Conservation (phyloP, 78 protist species). For the Diacronema lutheri region DNA sequence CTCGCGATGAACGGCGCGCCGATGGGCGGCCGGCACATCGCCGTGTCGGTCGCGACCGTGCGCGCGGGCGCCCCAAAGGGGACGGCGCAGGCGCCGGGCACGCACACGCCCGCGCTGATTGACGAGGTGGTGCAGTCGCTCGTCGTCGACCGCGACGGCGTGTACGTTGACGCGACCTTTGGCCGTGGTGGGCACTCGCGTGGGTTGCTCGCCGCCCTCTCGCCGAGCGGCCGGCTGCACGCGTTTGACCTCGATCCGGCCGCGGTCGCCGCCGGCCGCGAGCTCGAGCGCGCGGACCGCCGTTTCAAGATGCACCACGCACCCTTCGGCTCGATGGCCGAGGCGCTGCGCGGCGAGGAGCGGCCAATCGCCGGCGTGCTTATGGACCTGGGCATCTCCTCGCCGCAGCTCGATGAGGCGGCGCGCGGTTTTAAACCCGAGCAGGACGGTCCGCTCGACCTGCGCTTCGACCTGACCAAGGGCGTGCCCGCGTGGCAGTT, state of each 20-base stretch:
- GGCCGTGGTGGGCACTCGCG: constrained; percentile 26
- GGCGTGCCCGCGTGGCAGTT: constrained; percentile 1
- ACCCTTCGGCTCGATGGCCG: background rate
- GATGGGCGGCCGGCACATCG: background rate
- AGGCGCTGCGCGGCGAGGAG: background rate
- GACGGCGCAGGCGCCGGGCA: background rate
- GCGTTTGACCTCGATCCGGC: constrained; percentile 6
- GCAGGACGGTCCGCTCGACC: constrained; percentile 25
- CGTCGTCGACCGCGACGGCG: background rate
- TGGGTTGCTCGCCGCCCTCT: background rate
- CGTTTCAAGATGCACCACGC: constrained; percentile 5
- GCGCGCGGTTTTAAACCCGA: constrained; percentile 7
- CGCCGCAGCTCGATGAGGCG: constrained; percentile 22
- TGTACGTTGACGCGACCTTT: background rate
- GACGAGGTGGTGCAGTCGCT: background rate
- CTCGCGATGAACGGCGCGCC: background rate
- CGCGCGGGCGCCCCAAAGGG: background rate
- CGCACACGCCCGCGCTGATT: constrained; percentile 19
- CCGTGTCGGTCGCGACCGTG: background rate
- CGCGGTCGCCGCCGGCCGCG: background rate
- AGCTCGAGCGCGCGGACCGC: background rate
- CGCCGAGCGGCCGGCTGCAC: background rate
- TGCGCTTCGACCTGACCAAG: background rate
- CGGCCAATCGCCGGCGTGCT: background rate
- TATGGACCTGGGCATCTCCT: background rate